phyloP scores from a whole-genome alignment of 169 alveolate species.

The Besnoitia besnoiti region DNA sequence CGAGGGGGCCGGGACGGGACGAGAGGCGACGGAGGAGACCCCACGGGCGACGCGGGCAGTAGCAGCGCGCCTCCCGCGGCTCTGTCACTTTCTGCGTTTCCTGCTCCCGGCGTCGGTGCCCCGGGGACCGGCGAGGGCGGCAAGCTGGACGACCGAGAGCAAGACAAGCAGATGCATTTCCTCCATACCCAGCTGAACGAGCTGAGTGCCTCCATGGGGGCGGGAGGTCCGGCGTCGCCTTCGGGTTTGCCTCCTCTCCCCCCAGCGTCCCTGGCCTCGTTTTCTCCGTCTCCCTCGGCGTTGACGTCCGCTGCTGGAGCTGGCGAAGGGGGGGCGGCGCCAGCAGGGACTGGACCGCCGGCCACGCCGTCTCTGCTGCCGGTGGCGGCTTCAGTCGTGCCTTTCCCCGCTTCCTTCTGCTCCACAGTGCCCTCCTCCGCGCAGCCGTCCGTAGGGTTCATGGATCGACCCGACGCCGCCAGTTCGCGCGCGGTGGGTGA shows the following conservation, averaged over 20 bases:
- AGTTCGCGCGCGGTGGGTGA: too few relatives aligned
- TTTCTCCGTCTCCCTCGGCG: not conserved
- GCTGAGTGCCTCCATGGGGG: not conserved
- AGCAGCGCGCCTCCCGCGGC: not conserved
- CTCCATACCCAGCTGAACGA: not conserved
- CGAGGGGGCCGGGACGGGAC: too few relatives aligned
- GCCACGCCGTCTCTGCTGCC: not conserved
- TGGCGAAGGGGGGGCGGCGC: not conserved
- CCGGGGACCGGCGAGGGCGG: not conserved
- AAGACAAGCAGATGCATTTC: not conserved
- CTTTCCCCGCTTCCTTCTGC: too few relatives aligned
- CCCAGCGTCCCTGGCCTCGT: too few relatives aligned
- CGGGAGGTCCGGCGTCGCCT: not conserved
- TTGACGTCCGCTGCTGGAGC: not conserved
- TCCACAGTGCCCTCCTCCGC: too few relatives aligned
- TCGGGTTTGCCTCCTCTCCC: not conserved
- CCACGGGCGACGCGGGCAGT: too few relatives aligned
- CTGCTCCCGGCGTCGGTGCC: too few relatives aligned
- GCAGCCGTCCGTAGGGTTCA: too few relatives aligned
- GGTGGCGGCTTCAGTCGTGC: not conserved
- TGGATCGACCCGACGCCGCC: too few relatives aligned
- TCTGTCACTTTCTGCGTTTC: not conserved
- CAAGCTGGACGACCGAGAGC: not conserved
- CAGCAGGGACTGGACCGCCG: not conserved
- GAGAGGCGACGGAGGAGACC: too few relatives aligned